Conservation (phyloP, 805 yeast genomes). For the Spencermartinsiella europaea region DNA sequence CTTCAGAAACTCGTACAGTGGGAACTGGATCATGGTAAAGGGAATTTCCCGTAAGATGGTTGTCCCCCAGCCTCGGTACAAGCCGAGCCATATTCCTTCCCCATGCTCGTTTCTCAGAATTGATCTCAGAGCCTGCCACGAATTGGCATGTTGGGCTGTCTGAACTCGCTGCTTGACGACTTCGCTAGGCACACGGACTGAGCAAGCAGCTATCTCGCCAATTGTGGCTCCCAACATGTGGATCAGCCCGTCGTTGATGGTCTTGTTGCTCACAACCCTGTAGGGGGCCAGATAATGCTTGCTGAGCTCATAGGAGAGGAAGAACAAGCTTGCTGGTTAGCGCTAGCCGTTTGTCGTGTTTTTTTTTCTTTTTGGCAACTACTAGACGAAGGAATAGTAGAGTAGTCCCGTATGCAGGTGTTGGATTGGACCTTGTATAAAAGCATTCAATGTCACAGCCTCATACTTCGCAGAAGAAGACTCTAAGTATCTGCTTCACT, state of each 20-base stretch:
- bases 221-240: constrained; percentile 87
- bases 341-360: background rate
- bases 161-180: constrained; percentile 95
- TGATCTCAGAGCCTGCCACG: constrained; percentile 61
- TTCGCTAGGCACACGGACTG: constrained; percentile 94
- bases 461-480: too few species aligned
- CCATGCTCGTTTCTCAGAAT: constrained; percentile 62
- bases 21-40: constrained; percentile 93
- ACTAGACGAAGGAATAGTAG: too few species aligned
- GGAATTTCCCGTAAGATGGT: constrained; percentile 96
- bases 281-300: constrained; percentile 45
- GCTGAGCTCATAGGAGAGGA: constrained; percentile 76
- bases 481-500: too few species aligned
- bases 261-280: constrained; percentile 19
- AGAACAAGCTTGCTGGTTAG: constrained; percentile 55
- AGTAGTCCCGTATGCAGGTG: too few species aligned
- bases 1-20: constrained; percentile 83
- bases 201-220: constrained; percentile 92
- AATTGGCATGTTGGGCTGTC: constrained; percentile 51
- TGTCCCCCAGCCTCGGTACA: constrained; percentile 90
- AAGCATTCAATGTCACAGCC: too few species aligned
- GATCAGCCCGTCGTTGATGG: constrained; percentile 39
- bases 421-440: too few species aligned
- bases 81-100: constrained; percentile 71
- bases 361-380: too few species aligned